These are phyloP conservation scores for Oldenlandia corymbosa DNA, from an alignment of 257 asterid genomes.

Conservation along the genomic window DNA sequence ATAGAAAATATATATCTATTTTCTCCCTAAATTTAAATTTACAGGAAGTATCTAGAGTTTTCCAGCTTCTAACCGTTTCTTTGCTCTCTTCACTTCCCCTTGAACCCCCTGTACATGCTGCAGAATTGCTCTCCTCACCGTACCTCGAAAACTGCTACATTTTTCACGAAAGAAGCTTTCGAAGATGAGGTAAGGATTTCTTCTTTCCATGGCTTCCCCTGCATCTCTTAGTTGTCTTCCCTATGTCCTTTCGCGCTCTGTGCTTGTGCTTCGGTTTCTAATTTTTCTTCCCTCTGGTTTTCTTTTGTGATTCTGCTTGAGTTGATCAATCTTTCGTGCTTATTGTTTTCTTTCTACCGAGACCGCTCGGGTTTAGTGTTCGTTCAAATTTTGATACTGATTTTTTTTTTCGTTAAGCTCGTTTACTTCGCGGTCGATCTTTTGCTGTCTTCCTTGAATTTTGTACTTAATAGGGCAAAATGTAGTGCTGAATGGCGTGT, in stretches of 20 bases:
- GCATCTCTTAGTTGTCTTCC: not conserved
- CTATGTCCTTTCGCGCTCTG: too few relatives aligned
- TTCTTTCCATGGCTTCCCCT: not conserved
- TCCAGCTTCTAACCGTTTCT: conserved; percentile 15
- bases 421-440: not conserved
- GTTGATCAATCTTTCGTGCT: not conserved
- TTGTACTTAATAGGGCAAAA: not conserved
- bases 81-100: not conserved
- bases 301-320: not conserved
- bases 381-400: not conserved
- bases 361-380: not conserved
- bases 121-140: not conserved
- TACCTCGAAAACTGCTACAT: too few relatives aligned
- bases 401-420: not conserved
- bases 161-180: not conserved
- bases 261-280: too few relatives aligned
- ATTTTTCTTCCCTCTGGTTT: not conserved
- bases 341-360: not conserved
- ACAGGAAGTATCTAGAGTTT: conserved; percentile 34
- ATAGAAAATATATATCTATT: too few relatives aligned
- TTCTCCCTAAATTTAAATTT: too few relatives aligned
- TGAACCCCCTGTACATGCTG: not conserved
- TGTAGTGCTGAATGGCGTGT: not conserved
- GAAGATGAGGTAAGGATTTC: not conserved
- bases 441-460: not conserved